Evolutionary conservation across 805 yeast genomes (phyloP).

Genomic region (Saccharomycopsis synnaedendra): DNA sequence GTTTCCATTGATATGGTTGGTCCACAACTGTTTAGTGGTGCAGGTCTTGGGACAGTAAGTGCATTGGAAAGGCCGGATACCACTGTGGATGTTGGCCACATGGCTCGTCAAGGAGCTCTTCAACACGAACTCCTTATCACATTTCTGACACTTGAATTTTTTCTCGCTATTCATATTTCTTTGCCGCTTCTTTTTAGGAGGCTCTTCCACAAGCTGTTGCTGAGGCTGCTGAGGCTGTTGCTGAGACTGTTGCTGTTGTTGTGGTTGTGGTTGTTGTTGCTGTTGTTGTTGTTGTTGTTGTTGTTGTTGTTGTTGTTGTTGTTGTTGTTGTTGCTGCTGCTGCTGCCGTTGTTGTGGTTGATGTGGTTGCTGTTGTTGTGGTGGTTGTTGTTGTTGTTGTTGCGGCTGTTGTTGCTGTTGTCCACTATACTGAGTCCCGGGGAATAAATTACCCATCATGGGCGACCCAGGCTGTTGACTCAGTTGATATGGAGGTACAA

Average conservation of each 20-base stretch:
- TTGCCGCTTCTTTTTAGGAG: not conserved
- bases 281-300: not conserved
- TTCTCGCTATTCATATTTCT: slow-evolving; percentile 1
- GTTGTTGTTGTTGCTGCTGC: not conserved
- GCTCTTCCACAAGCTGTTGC: slow-evolving; percentile 1
- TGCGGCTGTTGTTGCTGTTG: not conserved
- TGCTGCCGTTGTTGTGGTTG: not conserved
- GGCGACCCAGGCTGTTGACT: too few relatives aligned
- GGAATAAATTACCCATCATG: not conserved
- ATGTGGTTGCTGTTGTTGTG: not conserved
- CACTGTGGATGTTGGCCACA: slow-evolving; percentile 8
- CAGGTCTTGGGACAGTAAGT: slow-evolving; percentile 14
- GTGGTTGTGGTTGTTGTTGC: not conserved
- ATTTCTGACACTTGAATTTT: slow-evolving; percentile 7
- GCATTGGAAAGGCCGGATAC: slow-evolving; percentile 9
- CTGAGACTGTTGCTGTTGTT: not conserved
- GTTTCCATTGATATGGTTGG: slow-evolving; percentile 15
- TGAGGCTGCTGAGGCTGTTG: slow-evolving; percentile 3
- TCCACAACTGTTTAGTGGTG: slow-evolving; percentile 15
- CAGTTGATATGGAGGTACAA: too few relatives aligned
- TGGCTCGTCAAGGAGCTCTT: slow-evolving; percentile 14
- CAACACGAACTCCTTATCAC: slow-evolving; percentile 11
- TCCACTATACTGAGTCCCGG: not conserved
- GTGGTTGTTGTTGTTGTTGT: not conserved
- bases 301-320: slow-evolving; percentile 1